A percentile compares a stretch with the other conserved stretches of the same genome.
Conservation (phyloP, 2,329 filamentous ascomycete genomes). For the Coniochaeta hoffmannii region DNA sequence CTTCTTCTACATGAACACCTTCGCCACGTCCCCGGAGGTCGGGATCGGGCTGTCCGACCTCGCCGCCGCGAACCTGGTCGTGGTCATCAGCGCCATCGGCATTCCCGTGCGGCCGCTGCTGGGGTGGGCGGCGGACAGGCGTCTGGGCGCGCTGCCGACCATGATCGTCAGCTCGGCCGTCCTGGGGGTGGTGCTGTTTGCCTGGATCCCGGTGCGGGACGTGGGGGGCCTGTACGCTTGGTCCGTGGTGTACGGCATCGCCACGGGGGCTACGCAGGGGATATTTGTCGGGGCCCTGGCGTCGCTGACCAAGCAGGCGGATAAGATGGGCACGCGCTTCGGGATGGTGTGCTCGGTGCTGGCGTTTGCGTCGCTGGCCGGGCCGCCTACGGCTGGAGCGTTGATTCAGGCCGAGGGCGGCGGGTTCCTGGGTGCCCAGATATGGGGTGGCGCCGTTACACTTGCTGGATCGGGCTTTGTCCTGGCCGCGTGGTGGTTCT, state of each 20-base stretch:
- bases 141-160: conserved; percentile 34
- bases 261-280: conserved; percentile 29
- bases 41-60: conserved; percentile 34
- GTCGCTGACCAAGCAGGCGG: conserved; percentile 28
- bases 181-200: conserved; percentile 36
- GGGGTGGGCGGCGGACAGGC: conserved; percentile 42
- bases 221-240: conserved; percentile 15
- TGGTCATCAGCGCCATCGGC: conserved; percentile 52
- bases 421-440: conserved; percentile 31
- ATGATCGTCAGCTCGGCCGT: conserved; percentile 37
- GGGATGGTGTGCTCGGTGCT: conserved; percentile 32
- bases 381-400: conserved; percentile 30
- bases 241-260: conserved; percentile 31
- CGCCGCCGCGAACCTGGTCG: conserved; percentile 45
- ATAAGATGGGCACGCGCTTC: conserved; percentile 31
- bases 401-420: conserved; percentile 30
- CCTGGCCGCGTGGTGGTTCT: conserved; percentile 18
- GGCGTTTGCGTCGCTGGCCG: conserved; percentile 30
- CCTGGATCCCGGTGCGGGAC: conserved; percentile 41
- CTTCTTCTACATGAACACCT: conserved; percentile 11
- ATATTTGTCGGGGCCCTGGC: conserved; percentile 28
- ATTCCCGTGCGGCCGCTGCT: conserved; percentile 46
- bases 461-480: conserved; percentile 21
- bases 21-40: conserved; percentile 22
- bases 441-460: conserved; percentile 33